phyloP scores from a whole-genome alignment of 768 basidiomycete species.

The Leucogyrophana mollusca region DNA sequence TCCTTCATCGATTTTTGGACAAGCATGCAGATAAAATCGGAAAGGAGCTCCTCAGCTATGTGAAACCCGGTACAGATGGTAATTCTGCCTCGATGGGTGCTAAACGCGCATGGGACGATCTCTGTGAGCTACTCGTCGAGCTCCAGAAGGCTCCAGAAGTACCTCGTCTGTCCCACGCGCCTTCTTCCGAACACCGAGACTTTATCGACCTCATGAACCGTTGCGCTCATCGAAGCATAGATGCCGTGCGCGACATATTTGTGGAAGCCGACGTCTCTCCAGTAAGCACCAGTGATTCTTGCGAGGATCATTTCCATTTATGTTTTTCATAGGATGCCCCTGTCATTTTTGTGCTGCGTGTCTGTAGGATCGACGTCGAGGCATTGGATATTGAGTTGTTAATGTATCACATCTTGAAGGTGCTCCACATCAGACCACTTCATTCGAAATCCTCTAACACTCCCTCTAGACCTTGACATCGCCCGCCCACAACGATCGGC shows the following conservation, averaged over 20 bases:
- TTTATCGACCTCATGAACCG: slow-evolving; percentile 68
- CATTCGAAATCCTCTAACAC: background rate
- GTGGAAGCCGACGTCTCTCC: slow-evolving; percentile 47
- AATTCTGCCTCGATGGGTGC: slow-evolving; percentile 56
- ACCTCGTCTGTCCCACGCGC: slow-evolving; percentile 52
- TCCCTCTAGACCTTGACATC: slow-evolving; percentile 48
- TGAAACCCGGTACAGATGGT: slow-evolving; percentile 56
- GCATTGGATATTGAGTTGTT: slow-evolving; percentile 76
- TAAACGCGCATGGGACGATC: slow-evolving; percentile 80
- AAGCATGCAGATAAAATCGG: slow-evolving; percentile 87
- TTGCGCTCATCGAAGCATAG: slow-evolving; percentile 56
- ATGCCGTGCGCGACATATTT: slow-evolving; percentile 67
- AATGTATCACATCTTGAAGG: slow-evolving; percentile 79
- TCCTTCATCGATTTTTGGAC: slow-evolving; percentile 81
- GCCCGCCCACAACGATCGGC: slow-evolving; percentile 43
- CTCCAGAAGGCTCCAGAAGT: slow-evolving; percentile 68
- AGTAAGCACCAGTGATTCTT: slow-evolving; percentile 32
- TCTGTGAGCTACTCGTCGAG: slow-evolving; percentile 79
- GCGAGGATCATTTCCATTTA: background rate
- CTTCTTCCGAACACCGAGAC: slow-evolving; percentile 55
- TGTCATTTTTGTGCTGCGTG: slow-evolving; percentile 59
- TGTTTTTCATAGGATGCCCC: slow-evolving; percentile 43
- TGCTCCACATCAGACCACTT: slow-evolving; percentile 18
- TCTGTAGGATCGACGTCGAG: slow-evolving; percentile 76
- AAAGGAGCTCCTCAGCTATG: slow-evolving; percentile 76